These are phyloP conservation scores for Lentinula aciculospora DNA, from an alignment of 768 basidiomycete species.

Conservation along the genomic window DNA sequence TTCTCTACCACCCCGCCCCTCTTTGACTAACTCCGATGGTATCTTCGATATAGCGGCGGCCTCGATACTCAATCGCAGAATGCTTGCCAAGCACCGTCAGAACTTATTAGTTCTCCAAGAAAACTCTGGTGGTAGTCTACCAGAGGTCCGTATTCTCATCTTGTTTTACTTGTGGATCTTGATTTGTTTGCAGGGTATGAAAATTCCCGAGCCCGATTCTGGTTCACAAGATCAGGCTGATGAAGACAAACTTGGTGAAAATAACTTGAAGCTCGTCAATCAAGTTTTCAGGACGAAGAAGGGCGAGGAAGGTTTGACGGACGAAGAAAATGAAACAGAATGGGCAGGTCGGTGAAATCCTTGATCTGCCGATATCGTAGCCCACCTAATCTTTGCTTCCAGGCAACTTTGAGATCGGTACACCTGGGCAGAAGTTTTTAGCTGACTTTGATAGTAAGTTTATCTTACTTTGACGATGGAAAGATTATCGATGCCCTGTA, in stretches of 20 bases:
- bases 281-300: too few relatives aligned
- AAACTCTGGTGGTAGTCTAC: slow-evolving; percentile 19
- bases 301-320: slow-evolving; percentile 17
- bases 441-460: slow-evolving; percentile 35
- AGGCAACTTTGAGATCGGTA: slow-evolving; percentile 33
- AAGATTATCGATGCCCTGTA: not conserved
- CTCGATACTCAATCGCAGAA: slow-evolving; percentile 7
- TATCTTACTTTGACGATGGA: not conserved
- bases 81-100: slow-evolving; percentile 29
- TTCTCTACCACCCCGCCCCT: not conserved
- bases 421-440: slow-evolving; percentile 27
- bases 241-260: too few relatives aligned
- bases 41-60: slow-evolving; percentile 13
- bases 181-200: slow-evolving; percentile 11
- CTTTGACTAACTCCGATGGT: slow-evolving; percentile 1
- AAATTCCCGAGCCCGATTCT: slow-evolving; percentile 21
- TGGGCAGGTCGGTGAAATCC: slow-evolving; percentile 28
- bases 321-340: slow-evolving; percentile 26
- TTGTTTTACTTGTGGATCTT: not conserved
- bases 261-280: too few relatives aligned
- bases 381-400: slow-evolving; percentile 14
- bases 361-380: too few relatives aligned
- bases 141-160: not conserved
- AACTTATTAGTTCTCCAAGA: slow-evolving; percentile 30
- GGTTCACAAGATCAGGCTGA: slow-evolving; percentile 14